Percentiles rank a stretch among this genome's conserved stretches.
These are phyloP conservation scores for Blastobotrys niveus DNA, from an alignment of 1,139 yeast genomes.

Conservation along the genomic window DNA sequence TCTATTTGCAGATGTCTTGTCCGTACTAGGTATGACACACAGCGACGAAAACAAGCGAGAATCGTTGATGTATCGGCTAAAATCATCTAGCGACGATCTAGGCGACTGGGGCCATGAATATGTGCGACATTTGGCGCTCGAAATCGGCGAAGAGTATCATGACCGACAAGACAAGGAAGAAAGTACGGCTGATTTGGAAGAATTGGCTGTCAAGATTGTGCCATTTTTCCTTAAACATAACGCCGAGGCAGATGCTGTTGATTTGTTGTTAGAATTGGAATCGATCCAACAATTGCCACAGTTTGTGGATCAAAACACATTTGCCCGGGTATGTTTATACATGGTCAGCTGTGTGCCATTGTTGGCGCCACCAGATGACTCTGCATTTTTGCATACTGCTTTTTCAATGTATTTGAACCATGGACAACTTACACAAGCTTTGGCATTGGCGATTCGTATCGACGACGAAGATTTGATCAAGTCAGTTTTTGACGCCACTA, in stretches of 20 bases:
- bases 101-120: constrained; percentile 98
- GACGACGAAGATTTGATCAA: constrained; percentile 75
- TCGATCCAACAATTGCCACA: constrained; percentile 74
- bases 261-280: constrained; percentile 82
- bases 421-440: constrained; percentile 81
- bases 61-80: constrained; percentile 72
- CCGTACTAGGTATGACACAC: constrained; percentile 94
- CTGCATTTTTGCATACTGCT: constrained; percentile 84
- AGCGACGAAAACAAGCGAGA: constrained; percentile 79
- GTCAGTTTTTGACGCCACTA: constrained; percentile 70
- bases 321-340: constrained; percentile 83
- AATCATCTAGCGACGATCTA: constrained; percentile 52
- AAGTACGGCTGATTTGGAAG: constrained; percentile 43
- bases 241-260: constrained; percentile 98
- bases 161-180: constrained; percentile 51
- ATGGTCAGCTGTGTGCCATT: constrained; percentile 95
- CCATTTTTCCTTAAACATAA: constrained; percentile 91
- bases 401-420: constrained; percentile 75
- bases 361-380: constrained; percentile 91
- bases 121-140: constrained; percentile 89
- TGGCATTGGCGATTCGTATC: constrained; percentile 80
- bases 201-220: constrained; percentile 69
- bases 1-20: constrained; percentile 73
- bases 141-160: constrained; percentile 83
- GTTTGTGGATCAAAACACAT: constrained; percentile 80